Evolutionary conservation across 768 basidiomycete genomes (phyloP).

Genomic region (Amylocystis lapponica): DNA sequence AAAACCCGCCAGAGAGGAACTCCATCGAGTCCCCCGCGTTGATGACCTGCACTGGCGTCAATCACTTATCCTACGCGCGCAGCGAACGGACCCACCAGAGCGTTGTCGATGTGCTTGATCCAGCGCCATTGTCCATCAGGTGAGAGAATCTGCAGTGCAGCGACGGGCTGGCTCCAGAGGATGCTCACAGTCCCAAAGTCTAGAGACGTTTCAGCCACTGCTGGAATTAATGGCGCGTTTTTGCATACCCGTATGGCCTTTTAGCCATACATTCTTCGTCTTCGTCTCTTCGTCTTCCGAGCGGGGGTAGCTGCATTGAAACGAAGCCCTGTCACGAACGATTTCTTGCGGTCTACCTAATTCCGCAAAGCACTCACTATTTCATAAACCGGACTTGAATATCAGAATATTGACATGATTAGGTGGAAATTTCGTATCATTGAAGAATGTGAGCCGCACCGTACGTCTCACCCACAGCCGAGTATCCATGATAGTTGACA

Average conservation of each 20-base stretch:
- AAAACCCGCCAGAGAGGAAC: slow-evolving; percentile 30
- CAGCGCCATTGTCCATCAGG: slow-evolving; percentile 31
- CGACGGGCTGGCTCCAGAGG: slow-evolving; percentile 32
- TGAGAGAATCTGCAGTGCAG: slow-evolving; percentile 29
- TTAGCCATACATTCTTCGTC: slow-evolving; percentile 29
- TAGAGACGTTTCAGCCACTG: slow-evolving; percentile 3
- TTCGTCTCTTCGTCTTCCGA: slow-evolving; percentile 26
- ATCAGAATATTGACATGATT: not conserved
- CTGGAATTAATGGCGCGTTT: not conserved
- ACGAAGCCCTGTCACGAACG: not conserved
- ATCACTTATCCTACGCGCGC: not conserved
- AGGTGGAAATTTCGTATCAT: not conserved
- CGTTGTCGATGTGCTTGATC: slow-evolving; percentile 30
- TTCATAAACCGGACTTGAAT: slow-evolving; percentile 24
- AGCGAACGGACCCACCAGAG: slow-evolving; percentile 21
- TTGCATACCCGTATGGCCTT: slow-evolving; percentile 29
- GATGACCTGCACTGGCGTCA: slow-evolving; percentile 28
- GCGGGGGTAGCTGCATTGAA: slow-evolving; percentile 23
- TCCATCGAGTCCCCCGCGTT: slow-evolving; percentile 30
- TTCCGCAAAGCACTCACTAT: slow-evolving; percentile 9
- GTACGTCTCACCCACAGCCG: slow-evolving; percentile 31
- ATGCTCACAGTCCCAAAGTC: slow-evolving; percentile 29
- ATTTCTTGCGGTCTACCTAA: too few relatives aligned
- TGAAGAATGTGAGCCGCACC: slow-evolving; percentile 16
- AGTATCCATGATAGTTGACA: slow-evolving; percentile 34